Percentiles rank a stretch among this genome's conserved stretches.
These are phyloP conservation scores for Massariosphaeria phaeospora DNA, from an alignment of 495 filamentous ascomycete genomes.

Conservation along the genomic window DNA sequence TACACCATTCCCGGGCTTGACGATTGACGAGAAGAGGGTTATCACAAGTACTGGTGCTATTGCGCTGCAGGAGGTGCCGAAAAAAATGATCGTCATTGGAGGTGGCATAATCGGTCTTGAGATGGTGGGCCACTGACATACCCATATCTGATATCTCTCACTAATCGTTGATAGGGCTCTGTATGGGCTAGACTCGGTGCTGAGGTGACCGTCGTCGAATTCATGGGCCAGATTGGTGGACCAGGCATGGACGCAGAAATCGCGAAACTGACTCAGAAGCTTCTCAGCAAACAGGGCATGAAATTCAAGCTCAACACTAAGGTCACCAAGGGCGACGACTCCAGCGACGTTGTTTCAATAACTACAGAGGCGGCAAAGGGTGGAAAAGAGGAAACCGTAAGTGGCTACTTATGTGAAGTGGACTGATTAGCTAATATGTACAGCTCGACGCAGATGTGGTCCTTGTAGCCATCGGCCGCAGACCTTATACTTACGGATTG, in stretches of 20 bases:
- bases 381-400: slow-evolving; percentile 84
- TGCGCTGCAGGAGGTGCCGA: slow-evolving; percentile 79
- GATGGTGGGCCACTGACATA: slow-evolving; percentile 57
- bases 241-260: slow-evolving; percentile 97
- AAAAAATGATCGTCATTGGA: slow-evolving; percentile 97
- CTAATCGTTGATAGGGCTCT: slow-evolving; percentile 56
- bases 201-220: slow-evolving; percentile 96
- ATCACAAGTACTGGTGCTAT: slow-evolving; percentile 95
- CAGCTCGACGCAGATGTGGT: slow-evolving; percentile 93
- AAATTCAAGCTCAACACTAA: slow-evolving; percentile 98
- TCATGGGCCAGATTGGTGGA: slow-evolving; percentile 90
- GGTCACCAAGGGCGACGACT: slow-evolving; percentile 79
- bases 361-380: slow-evolving; percentile 90
- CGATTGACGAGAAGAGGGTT: slow-evolving; percentile 95
- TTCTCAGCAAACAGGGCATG: slow-evolving; percentile 92
- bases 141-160: neutral
- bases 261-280: slow-evolving; percentile 85
- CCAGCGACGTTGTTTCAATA: slow-evolving; percentile 67
- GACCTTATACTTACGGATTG: slow-evolving; percentile 88
- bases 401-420: slow-evolving; percentile 33
- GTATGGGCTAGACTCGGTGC: slow-evolving; percentile 92
- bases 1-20: slow-evolving; percentile 92
- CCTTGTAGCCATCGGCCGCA: slow-evolving; percentile 91
- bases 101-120: slow-evolving; percentile 98
- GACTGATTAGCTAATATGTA: slow-evolving; percentile 6